Evolutionary conservation across 1,139 yeast species (phyloP).

Genomic region (Saccharomyces uvarum): DNA sequence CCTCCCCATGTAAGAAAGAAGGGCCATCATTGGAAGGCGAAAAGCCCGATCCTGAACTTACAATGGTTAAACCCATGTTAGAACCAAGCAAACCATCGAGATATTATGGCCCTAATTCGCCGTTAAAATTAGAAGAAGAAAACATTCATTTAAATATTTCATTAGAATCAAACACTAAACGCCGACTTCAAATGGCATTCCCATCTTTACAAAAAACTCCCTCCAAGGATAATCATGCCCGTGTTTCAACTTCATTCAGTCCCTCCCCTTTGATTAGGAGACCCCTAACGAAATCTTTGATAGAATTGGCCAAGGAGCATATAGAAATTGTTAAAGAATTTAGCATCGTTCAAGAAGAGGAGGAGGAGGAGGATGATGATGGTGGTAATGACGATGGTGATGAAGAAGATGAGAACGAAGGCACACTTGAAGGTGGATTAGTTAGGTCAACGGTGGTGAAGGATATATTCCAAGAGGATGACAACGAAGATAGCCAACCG

Average conservation of each 20-base stretch:
- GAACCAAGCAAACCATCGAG: not conserved
- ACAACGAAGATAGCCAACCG: conserved; percentile 1
- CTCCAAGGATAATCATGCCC: conserved; percentile 7
- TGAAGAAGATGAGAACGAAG: conserved; percentile 3
- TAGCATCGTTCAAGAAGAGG: conserved; percentile 3
- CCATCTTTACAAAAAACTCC: conserved; percentile 8
- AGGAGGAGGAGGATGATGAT: conserved; percentile 8
- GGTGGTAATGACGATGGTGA: not conserved
- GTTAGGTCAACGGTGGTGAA: not conserved
- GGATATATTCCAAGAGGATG: conserved; percentile 10
- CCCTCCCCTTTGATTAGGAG: conserved; percentile 30
- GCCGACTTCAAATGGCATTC: not conserved
- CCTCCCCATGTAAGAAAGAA: not conserved
- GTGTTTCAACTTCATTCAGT: conserved; percentile 12
- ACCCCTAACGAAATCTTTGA: conserved; percentile 22
- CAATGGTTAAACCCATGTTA: not conserved
- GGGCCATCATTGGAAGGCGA: not conserved
- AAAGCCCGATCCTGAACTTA: not conserved
- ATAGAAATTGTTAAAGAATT: conserved; percentile 21
- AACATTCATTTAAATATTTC: conserved; percentile 9
- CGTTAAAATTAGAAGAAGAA: conserved; percentile 20
- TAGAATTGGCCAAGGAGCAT: conserved; percentile 23
- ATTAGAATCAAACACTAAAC: not conserved
- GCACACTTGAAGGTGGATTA: conserved; percentile 8
- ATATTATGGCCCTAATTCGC: conserved; percentile 30